These are phyloP conservation scores for Malus hybrid DNA, from an alignment of 331 rosid genomes.

Conservation along the genomic window DNA sequence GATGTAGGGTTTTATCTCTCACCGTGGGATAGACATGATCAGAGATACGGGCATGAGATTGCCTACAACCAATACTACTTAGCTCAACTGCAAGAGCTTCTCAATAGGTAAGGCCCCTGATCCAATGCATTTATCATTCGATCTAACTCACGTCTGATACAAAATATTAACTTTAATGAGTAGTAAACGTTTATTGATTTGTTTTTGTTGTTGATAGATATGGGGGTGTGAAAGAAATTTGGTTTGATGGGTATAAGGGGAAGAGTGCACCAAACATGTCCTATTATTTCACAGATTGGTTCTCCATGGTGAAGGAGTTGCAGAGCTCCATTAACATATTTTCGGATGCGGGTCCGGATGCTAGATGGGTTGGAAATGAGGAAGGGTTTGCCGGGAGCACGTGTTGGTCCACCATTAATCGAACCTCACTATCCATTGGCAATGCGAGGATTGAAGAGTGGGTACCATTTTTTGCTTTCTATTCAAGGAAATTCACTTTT, in stretches of 20 bases:
- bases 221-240: slow-evolving; percentile 56
- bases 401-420: slow-evolving; percentile 76
- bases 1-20: slow-evolving; percentile 87
- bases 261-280: slow-evolving; percentile 54
- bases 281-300: slow-evolving; percentile 74
- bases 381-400: slow-evolving; percentile 52
- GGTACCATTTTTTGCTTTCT: slow-evolving; percentile 11
- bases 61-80: slow-evolving; percentile 69
- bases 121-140: not conserved
- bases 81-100: slow-evolving; percentile 82
- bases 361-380: slow-evolving; percentile 88
- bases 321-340: slow-evolving; percentile 84
- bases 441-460: slow-evolving; percentile 36
- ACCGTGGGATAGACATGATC: slow-evolving; percentile 87
- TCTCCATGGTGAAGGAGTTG: slow-evolving; percentile 67
- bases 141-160: no score
- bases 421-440: slow-evolving; percentile 69
- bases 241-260: slow-evolving; percentile 96
- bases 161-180: not conserved
- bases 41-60: slow-evolving; percentile 62
- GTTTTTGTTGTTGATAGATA: slow-evolving; percentile 29
- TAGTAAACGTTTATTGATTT: not conserved
- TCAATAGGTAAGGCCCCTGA: slow-evolving; percentile 30
- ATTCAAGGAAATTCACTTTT: not conserved
- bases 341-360: slow-evolving; percentile 90